These are phyloP conservation scores for Petunia secreta DNA, from an alignment of 257 asterid genomes.

Conservation along the genomic window DNA sequence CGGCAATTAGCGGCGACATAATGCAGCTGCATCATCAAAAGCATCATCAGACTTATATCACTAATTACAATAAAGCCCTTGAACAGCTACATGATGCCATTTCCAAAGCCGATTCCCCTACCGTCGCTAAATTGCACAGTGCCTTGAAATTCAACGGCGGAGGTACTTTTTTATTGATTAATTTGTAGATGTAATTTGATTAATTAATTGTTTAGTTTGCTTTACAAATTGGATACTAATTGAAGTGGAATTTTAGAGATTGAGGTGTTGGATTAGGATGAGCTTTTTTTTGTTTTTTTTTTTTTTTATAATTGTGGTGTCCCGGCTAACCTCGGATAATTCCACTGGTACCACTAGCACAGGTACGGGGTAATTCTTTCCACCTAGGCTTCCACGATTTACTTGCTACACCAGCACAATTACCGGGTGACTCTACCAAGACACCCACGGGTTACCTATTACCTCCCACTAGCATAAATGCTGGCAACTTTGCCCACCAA, in stretches of 20 bases:
- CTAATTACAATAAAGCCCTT: constrained; percentile 84
- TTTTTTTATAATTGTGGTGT: too few relatives aligned
- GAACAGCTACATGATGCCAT: constrained; percentile 82
- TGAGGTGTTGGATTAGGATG: too few relatives aligned
- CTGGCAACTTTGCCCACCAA: too few relatives aligned
- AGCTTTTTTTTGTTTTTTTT: too few relatives aligned
- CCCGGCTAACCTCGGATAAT: too few relatives aligned
- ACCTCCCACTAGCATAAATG: too few relatives aligned
- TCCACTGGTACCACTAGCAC: too few relatives aligned
- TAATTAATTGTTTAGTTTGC: background rate
- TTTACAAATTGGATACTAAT: background rate
- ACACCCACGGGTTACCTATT: too few relatives aligned
- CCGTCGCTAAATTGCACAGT: constrained; percentile 78
- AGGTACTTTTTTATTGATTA: constrained; percentile 45
- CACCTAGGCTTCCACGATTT: too few relatives aligned
- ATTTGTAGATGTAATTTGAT: background rate
- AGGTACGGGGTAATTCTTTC: too few relatives aligned
- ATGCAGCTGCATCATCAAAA: constrained; percentile 97
- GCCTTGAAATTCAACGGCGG: constrained; percentile 98
- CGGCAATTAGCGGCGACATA: constrained; percentile 86
- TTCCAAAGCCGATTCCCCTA: constrained; percentile 63
- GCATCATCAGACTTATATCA: constrained; percentile 91
- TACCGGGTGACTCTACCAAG: too few relatives aligned
- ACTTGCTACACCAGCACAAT: too few relatives aligned
- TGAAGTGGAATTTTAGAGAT: background rate